Conservation (phyloP, 306 rosid species). For the Purshia tridentata region DNA sequence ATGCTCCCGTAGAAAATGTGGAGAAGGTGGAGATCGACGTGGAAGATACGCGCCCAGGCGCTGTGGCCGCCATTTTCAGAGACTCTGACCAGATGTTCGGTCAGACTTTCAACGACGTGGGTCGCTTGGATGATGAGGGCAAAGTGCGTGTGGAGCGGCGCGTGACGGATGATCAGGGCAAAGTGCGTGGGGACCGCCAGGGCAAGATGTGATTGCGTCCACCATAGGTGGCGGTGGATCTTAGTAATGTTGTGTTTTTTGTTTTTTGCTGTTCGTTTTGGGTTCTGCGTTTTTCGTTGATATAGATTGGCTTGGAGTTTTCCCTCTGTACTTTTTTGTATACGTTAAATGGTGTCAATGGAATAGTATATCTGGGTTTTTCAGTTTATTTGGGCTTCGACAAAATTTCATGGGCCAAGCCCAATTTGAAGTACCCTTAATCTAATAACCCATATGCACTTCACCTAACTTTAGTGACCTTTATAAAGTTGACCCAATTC, state of each 20-base stretch:
- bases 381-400: too few species aligned
- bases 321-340: background rate
- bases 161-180: background rate
- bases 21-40: conserved; percentile 27
- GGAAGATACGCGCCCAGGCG: conserved; percentile 55
- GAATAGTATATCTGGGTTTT: too few species aligned
- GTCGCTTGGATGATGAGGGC: conserved; percentile 43
- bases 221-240: too few species aligned
- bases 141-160: conserved; percentile 16
- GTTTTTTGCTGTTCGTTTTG: background rate
- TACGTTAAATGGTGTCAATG: background rate
- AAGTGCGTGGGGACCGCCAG: conserved; percentile 29
- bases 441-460: too few species aligned
- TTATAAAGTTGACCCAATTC: too few species aligned
- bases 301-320: background rate
- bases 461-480: too few species aligned
- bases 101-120: conserved; percentile 48
- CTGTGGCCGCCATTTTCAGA: conserved; percentile 39
- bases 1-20: conserved; percentile 9
- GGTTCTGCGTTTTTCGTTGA: background rate
- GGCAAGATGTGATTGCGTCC: conserved; percentile 36
- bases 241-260: too few species aligned
- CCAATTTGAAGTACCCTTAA: too few species aligned
- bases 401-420: too few species aligned
- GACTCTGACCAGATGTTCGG: conserved; percentile 47